These are phyloP conservation scores for Tolypocladium ovalisporum DNA, from an alignment of 2,329 filamentous ascomycete genomes.

Conservation along the genomic window DNA sequence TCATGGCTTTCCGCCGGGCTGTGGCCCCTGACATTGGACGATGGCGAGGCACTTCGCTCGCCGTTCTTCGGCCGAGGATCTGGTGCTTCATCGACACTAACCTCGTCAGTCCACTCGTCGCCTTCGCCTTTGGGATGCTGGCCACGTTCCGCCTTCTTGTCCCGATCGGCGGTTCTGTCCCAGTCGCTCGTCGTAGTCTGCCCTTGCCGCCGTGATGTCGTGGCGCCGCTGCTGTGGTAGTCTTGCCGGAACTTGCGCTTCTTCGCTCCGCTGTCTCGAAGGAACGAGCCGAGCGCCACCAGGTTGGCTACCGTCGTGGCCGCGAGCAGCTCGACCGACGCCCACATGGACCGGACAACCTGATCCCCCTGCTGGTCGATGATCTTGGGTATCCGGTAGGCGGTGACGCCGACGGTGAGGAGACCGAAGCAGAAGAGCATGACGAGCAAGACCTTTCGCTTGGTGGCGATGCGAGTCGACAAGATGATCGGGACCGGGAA, in stretches of 20 bases:
- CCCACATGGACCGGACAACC: constrained; percentile 78
- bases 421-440: constrained; percentile 75
- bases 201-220: background rate
- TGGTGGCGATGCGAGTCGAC: constrained; percentile 61
- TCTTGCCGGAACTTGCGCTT: constrained; percentile 67
- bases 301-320: constrained; percentile 81
- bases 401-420: constrained; percentile 66
- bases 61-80: background rate
- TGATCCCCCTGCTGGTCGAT: constrained; percentile 62
- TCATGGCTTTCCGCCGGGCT: background rate
- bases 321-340: constrained; percentile 85
- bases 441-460: constrained; percentile 70
- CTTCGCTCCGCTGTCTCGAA: constrained; percentile 82
- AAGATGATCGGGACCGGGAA: constrained; percentile 88
- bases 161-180: background rate
- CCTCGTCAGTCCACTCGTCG: background rate
- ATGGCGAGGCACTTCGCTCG: background rate
- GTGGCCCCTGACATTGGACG: background rate
- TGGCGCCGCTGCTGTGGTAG: background rate
- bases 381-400: constrained; percentile 68
- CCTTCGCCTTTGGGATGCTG: background rate
- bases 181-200: background rate
- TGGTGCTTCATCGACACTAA: background rate
- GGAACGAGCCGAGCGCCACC: constrained; percentile 82
- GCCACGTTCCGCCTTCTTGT: background rate